Percentiles rank a stretch among this genome's conserved stretches.
Conservation (phyloP, 495 filamentous ascomycete genomes). For the Penicillium alfredii region DNA sequence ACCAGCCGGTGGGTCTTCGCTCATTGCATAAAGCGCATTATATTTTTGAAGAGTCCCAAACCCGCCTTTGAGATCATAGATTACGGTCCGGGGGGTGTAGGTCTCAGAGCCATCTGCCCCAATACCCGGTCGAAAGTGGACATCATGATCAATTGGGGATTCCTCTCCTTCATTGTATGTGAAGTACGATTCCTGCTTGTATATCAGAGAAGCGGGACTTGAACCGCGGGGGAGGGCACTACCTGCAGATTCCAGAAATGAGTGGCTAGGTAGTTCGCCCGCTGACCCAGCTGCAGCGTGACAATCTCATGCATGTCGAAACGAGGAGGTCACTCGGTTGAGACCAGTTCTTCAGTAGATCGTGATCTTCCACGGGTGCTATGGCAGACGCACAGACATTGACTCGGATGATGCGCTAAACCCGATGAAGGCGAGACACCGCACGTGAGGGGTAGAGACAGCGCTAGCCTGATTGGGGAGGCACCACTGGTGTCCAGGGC, state of each 20-base stretch:
- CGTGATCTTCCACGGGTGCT: conserved; percentile 2
- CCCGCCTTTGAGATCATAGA: conserved; percentile 91
- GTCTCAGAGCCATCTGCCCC: conserved; percentile 77
- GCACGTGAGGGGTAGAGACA: conserved; percentile 22
- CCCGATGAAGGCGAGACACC: conserved; percentile 1
- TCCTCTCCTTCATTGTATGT: conserved; percentile 67
- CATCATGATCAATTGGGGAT: conserved; percentile 79
- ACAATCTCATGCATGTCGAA: conserved; percentile 86
- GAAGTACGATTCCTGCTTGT: conserved; percentile 81
- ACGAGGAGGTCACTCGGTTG: not conserved
- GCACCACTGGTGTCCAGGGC: conserved; percentile 24
- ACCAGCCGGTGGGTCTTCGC: conserved; percentile 43
- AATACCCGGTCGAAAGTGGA: conserved; percentile 85
- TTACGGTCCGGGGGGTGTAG: conserved; percentile 80
- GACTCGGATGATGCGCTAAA: conserved; percentile 10
- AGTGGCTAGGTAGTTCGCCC: conserved; percentile 89
- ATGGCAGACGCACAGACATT: conserved; percentile 19
- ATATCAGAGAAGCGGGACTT: conserved; percentile 14
- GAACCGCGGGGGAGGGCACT: conserved; percentile 5
- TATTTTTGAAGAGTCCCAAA: conserved; percentile 84
- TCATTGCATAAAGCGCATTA: conserved; percentile 80
- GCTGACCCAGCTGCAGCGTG: conserved; percentile 87
- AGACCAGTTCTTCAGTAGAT: conserved; percentile 2
- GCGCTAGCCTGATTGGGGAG: conserved; percentile 7
- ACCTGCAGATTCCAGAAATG: conserved; percentile 98